Evolutionary conservation across 176 grass and related monocot species (phyloP).

Genomic region (Triticum timopheevii): DNA sequence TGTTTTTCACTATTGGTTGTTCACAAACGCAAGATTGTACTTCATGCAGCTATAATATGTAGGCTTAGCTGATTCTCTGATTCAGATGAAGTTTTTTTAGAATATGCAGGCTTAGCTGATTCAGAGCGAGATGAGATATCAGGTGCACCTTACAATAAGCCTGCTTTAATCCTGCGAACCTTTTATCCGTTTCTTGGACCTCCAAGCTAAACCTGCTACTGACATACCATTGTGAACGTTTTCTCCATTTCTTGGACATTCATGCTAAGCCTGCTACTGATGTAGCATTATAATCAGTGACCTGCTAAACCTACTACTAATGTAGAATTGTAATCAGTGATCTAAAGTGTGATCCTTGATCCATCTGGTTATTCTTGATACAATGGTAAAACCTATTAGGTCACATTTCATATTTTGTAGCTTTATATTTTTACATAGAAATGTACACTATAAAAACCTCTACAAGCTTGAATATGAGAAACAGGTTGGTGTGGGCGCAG

Average conservation of each 20-base stretch:
- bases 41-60: too few relatives aligned
- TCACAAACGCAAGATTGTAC: too few relatives aligned
- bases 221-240: neutral
- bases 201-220: neutral
- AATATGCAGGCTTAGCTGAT: too few relatives aligned
- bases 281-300: neutral
- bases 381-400: neutral
- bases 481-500: neutral
- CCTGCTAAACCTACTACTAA: neutral
- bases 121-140: neutral
- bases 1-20: too few relatives aligned
- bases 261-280: neutral
- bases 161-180: conserved; percentile 31
- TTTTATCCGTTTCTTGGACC: neutral
- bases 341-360: neutral
- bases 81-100: neutral
- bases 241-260: neutral
- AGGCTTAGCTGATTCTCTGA: too few relatives aligned
- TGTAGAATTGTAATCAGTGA: neutral
- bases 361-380: conserved; percentile 2
- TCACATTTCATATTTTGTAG: neutral
- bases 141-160: conserved; percentile 44
- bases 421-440: neutral
- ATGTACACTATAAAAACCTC: too few relatives aligned
- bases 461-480: neutral